Conservation (phyloP, 768 basidiomycete genomes). For the Postia placenta region DNA sequence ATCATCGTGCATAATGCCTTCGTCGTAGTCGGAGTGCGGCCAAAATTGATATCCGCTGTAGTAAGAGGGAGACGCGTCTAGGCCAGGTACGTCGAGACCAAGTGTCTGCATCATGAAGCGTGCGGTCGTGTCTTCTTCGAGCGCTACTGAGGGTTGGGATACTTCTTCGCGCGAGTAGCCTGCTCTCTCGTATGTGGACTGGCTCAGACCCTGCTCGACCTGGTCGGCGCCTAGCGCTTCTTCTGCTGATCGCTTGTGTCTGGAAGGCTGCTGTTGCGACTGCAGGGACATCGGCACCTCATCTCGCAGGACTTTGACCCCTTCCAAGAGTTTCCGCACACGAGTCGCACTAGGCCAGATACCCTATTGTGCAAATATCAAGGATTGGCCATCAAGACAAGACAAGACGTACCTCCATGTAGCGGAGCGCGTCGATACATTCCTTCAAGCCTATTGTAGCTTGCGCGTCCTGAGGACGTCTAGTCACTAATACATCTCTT, state of each 20-base stretch:
- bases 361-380: conserved; percentile 32
- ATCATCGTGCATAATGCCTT: background rate
- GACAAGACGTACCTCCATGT: conserved; percentile 50
- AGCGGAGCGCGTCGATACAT: conserved; percentile 55
- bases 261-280: background rate
- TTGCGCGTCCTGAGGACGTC: conserved; percentile 67
- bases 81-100: conserved; percentile 1
- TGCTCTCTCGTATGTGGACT: background rate
- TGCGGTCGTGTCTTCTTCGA: conserved; percentile 6
- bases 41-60: conserved; percentile 23
- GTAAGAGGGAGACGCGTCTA: conserved; percentile 10
- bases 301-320: conserved; percentile 40
- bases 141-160: background rate
- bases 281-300: background rate
- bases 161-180: conserved; percentile 1
- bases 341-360: conserved; percentile 70
- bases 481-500: conserved; percentile 42
- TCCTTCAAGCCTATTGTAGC: conserved; percentile 61
- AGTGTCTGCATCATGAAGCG: conserved; percentile 9
- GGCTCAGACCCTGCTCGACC: conserved; percentile 10
- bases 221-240: conserved; percentile 13
- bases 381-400: background rate
- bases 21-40: conserved; percentile 7
- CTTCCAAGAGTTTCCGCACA: conserved; percentile 60
- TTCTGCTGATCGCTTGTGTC: conserved; percentile 20